Evolutionary conservation across 129 eudicot genomes (phyloP).

Genomic region (Flaveria bidentis): DNA sequence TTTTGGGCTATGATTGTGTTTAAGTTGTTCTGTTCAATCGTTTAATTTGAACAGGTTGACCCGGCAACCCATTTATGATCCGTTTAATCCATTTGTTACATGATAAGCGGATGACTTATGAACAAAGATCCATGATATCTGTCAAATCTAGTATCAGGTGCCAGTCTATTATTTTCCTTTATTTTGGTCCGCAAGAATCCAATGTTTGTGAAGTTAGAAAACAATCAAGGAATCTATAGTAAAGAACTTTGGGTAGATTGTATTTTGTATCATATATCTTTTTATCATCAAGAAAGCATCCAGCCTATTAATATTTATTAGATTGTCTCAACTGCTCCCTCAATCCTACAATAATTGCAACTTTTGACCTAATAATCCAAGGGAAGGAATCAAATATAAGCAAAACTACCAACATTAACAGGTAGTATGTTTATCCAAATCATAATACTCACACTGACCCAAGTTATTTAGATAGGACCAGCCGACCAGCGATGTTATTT

Average conservation of each 20-base stretch:
- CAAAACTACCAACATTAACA: not conserved
- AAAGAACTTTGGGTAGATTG: not conserved
- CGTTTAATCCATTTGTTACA: too few species aligned
- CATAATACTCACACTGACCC: not conserved
- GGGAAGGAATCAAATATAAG: not conserved
- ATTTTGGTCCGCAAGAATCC: not conserved
- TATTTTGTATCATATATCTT: not conserved
- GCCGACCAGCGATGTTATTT: not conserved
- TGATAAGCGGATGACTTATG: not conserved
- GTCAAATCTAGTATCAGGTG: not conserved
- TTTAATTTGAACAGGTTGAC: not conserved
- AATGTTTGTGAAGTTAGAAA: constrained; percentile 7
- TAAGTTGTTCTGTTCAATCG: not conserved
- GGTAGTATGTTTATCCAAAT: not conserved
- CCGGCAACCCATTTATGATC: not conserved
- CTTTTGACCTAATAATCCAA: constrained; percentile 22
- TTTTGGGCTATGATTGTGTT: not conserved
- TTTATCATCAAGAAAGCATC: constrained; percentile 4
- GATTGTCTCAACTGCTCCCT: constrained; percentile 12
- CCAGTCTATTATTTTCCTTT: not conserved
- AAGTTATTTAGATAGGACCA: not conserved
- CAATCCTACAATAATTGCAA: constrained; percentile 13
- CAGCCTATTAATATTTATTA: constrained; percentile 5
- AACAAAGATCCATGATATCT: not conserved
- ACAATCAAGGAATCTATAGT: constrained; percentile 1